These are phyloP conservation scores for Mrakia gelida DNA, from an alignment of 768 basidiomycete genomes.

Conservation along the genomic window DNA sequence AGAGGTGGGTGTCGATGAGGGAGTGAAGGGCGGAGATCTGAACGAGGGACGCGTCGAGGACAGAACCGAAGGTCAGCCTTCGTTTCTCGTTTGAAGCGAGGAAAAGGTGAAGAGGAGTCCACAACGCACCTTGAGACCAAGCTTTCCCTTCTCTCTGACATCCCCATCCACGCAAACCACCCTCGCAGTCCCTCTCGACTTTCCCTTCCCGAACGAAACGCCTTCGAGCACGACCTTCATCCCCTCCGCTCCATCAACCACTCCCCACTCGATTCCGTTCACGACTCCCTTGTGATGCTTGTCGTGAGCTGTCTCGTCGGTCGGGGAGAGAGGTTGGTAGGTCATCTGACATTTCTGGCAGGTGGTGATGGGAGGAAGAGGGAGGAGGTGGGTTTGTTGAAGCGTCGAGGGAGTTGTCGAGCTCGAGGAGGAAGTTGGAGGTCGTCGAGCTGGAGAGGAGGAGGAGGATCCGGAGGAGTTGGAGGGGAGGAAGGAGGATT, in stretches of 20 bases:
- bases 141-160: slow-evolving; percentile 17
- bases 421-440: background rate
- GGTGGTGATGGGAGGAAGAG: slow-evolving; percentile 12
- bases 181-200: slow-evolving; percentile 12
- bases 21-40: slow-evolving; percentile 34
- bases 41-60: background rate
- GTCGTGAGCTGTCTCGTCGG: slow-evolving; percentile 20
- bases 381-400: slow-evolving; percentile 23
- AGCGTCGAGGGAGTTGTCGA: background rate
- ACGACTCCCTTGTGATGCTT: slow-evolving; percentile 19
- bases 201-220: slow-evolving; percentile 5
- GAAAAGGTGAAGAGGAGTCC: background rate
- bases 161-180: slow-evolving; percentile 21
- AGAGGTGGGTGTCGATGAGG: slow-evolving; percentile 39
- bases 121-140: background rate
- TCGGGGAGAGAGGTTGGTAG: slow-evolving; percentile 8
- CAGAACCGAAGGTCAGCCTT: background rate
- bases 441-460: background rate
- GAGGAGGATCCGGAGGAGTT: background rate
- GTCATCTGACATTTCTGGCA: slow-evolving; percentile 32
- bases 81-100: background rate
- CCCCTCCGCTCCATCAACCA: background rate
- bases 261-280: slow-evolving; percentile 29
- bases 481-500: slow-evolving; percentile 2
- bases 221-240: slow-evolving; percentile 5